phyloP scores from a whole-genome alignment of 2,329 filamentous ascomycete species.

The Blastomyces parvus region DNA sequence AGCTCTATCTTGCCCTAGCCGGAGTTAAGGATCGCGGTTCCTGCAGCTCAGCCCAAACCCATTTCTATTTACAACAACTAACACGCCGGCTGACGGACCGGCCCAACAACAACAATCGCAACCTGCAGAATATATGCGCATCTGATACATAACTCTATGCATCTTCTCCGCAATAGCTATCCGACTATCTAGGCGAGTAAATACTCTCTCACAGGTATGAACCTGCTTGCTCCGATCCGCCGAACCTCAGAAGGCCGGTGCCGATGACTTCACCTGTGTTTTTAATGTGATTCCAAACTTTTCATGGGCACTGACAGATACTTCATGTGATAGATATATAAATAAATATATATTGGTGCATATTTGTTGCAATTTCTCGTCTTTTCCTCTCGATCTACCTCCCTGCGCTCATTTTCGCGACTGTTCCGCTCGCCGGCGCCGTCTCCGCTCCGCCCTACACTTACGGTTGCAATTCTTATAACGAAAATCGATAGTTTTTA shows the following conservation, averaged over 20 bases:
- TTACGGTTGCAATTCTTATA: not conserved
- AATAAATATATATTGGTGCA: not conserved
- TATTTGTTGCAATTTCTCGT: not conserved
- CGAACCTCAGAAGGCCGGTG: not conserved
- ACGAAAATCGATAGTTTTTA: not conserved
- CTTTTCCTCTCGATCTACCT: not conserved
- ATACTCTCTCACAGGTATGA: not conserved
- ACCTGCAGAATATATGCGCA: not conserved
- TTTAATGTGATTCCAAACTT: not conserved
- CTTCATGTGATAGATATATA: not conserved
- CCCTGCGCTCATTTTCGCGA: not conserved
- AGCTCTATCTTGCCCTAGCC: too few relatives aligned
- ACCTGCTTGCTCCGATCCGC: not conserved
- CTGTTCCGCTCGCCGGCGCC: too few relatives aligned
- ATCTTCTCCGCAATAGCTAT: not conserved
- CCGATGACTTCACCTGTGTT: not conserved
- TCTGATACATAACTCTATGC: not conserved
- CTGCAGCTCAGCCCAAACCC: not conserved
- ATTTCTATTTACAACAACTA: not conserved
- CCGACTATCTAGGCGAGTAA: not conserved
- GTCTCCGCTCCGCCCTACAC: not conserved
- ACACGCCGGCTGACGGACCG: not conserved
- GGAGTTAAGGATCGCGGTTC: not conserved
- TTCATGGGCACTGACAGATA: not conserved
- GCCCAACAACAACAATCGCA: not conserved